phyloP scores from a whole-genome alignment of 2,329 filamentous ascomycete species.

The Microdochium nivale region DNA sequence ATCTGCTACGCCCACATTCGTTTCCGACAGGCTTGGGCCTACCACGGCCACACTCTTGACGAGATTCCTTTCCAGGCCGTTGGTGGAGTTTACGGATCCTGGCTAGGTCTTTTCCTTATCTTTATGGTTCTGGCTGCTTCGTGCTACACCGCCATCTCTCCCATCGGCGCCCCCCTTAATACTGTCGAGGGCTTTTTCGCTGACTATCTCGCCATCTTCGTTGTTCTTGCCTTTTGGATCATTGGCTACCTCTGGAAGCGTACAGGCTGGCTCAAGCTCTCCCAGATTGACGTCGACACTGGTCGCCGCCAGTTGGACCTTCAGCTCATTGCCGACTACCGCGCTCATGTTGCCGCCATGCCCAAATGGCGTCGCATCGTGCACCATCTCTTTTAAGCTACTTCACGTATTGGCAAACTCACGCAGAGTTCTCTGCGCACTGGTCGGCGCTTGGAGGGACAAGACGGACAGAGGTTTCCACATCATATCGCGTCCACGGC shows the following conservation, averaged over 20 bases:
- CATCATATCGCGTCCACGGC: not conserved
- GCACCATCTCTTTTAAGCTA: constrained; percentile 4
- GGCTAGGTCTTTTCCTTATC: constrained; percentile 46
- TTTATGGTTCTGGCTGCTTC: constrained; percentile 48
- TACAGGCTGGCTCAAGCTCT: constrained; percentile 43
- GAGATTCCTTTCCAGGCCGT: constrained; percentile 60
- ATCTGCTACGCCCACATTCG: constrained; percentile 63
- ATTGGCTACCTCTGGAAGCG: constrained; percentile 50
- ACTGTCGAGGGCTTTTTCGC: constrained; percentile 41
- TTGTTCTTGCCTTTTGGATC: constrained; percentile 35
- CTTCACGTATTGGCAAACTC: not conserved
- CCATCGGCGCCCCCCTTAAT: constrained; percentile 18
- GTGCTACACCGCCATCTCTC: constrained; percentile 33
- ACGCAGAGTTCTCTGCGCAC: not conserved
- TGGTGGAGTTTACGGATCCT: constrained; percentile 55
- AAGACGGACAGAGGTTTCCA: too few relatives aligned
- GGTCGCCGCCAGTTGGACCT: constrained; percentile 55
- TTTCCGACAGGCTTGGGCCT: constrained; percentile 55
- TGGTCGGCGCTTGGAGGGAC: too few relatives aligned
- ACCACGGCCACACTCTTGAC: constrained; percentile 52
- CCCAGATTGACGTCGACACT: constrained; percentile 59
- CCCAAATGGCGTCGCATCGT: constrained; percentile 34
- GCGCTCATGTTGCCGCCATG: constrained; percentile 31
- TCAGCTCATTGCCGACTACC: constrained; percentile 44
- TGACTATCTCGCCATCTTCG: constrained; percentile 42